phyloP scores from a whole-genome alignment of 75 land plant genomes.

The Pinus albicaulis region DNA sequence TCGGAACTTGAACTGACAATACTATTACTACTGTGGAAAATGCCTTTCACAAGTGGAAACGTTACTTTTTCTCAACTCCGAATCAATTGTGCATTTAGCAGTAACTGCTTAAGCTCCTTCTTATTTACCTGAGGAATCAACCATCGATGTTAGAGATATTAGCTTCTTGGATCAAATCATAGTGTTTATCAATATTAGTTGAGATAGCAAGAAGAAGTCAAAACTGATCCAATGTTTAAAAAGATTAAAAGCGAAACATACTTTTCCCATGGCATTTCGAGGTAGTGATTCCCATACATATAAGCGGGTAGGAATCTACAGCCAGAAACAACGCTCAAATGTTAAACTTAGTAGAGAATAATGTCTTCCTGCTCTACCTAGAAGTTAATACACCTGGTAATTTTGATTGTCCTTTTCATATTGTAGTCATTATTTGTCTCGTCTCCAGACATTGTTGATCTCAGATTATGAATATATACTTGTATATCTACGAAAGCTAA shows the following conservation, averaged over 20 bases:
- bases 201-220: not conserved
- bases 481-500: no score
- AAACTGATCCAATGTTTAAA: not conserved
- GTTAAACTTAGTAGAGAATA: not conserved
- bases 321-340: not conserved
- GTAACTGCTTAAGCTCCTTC: conserved; percentile 73
- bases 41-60: no score
- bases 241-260: conserved; percentile 16
- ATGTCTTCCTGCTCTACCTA: not conserved
- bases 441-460: not conserved
- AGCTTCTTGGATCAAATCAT: not conserved
- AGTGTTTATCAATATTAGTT: not conserved
- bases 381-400: not conserved
- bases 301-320: conserved; percentile 73
- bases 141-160: not conserved
- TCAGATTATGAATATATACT: not conserved
- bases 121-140: conserved; percentile 80
- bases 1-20: no score
- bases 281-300: conserved; percentile 81
- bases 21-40: no score
- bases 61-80: no score
- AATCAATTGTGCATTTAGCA: conserved; percentile 7
- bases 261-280: conserved; percentile 99
- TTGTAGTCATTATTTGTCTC: not conserved
- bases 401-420: not conserved